phyloP scores from a whole-genome alignment of 345 rosid genomes.

The Combretum micranthum region DNA sequence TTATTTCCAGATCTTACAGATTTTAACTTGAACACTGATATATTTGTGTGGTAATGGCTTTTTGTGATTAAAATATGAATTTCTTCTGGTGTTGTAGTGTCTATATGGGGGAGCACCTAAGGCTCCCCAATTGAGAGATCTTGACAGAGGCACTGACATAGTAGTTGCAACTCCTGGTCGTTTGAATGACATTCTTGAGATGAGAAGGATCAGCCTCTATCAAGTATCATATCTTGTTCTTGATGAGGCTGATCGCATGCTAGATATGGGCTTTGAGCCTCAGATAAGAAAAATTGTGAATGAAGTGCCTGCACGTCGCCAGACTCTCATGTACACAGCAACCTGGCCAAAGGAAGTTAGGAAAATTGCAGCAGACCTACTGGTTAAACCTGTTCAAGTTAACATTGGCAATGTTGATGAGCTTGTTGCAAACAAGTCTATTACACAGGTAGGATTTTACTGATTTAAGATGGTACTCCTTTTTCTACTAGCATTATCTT shows the following conservation, averaged over 20 bases:
- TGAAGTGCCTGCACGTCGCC: constrained; percentile 87
- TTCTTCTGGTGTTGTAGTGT: constrained; percentile 44
- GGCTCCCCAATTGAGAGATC: constrained; percentile 85
- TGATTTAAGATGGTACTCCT: not conserved
- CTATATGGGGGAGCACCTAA: constrained; percentile 98
- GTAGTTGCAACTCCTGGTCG: constrained; percentile 99
- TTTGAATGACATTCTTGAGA: constrained; percentile 92
- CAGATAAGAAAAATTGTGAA: constrained; percentile 94
- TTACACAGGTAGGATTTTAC: constrained; percentile 66
- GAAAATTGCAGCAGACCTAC: constrained; percentile 92
- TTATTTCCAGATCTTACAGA: too few species aligned
- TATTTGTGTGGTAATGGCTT: constrained; percentile 1
- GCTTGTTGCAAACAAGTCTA: constrained; percentile 98
- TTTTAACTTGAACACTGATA: too few species aligned
- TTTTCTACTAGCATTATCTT: not conserved
- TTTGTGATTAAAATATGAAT: constrained; percentile 4
- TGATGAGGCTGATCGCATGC: constrained; percentile 98
- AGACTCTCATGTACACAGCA: constrained; percentile 97
- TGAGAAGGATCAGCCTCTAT: constrained; percentile 79
- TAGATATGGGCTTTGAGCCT: constrained; percentile 99
- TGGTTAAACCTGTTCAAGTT: constrained; percentile 92
- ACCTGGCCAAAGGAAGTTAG: constrained; percentile 98
- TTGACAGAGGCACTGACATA: constrained; percentile 86
- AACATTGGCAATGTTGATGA: constrained; percentile 94
- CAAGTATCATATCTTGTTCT: constrained; percentile 93